phyloP scores from a whole-genome alignment of 192 early-diverging fungal species.

The Linnemannia schmuckeri region DNA sequence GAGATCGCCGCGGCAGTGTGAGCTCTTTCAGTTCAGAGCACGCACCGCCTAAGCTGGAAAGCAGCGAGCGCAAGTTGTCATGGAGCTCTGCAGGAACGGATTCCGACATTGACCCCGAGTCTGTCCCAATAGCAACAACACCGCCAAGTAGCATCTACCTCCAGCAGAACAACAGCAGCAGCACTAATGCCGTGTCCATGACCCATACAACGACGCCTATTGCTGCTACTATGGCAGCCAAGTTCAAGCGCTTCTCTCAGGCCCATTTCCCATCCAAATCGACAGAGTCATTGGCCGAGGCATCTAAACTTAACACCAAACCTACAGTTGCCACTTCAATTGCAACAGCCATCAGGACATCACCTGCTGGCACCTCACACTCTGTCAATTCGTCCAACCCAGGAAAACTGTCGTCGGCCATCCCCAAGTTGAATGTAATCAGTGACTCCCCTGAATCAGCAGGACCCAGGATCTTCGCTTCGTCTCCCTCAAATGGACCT shows the following conservation, averaged over 20 bases:
- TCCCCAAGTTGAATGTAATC: conserved; percentile 42
- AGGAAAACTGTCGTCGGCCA: conserved; percentile 11
- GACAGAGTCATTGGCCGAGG: conserved; percentile 17
- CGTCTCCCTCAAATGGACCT: conserved; percentile 34
- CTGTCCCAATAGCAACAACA: not conserved
- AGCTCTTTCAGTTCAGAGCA: conserved; percentile 37
- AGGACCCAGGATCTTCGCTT: conserved; percentile 20
- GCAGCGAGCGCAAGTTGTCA: conserved; percentile 17
- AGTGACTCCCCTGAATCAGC: conserved; percentile 17
- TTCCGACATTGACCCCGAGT: conserved; percentile 40
- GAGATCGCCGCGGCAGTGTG: conserved; percentile 32
- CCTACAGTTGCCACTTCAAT: conserved; percentile 48
- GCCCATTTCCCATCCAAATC: conserved; percentile 43
- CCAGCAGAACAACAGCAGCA: conserved; percentile 26
- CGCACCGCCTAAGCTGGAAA: conserved; percentile 6
- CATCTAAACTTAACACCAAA: conserved; percentile 41
- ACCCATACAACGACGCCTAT: conserved; percentile 5
- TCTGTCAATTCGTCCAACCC: conserved; percentile 9
- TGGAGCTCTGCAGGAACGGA: conserved; percentile 49
- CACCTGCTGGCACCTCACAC: conserved; percentile 21
- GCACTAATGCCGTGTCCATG: conserved; percentile 11
- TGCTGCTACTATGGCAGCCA: conserved; percentile 35
- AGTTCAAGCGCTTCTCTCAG: conserved; percentile 54
- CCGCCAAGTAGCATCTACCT: conserved; percentile 22
- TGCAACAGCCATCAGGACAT: conserved; percentile 42